phyloP scores from a whole-genome alignment of 306 rosid genomes.

The Trichosanthes cucumerina region DNA sequence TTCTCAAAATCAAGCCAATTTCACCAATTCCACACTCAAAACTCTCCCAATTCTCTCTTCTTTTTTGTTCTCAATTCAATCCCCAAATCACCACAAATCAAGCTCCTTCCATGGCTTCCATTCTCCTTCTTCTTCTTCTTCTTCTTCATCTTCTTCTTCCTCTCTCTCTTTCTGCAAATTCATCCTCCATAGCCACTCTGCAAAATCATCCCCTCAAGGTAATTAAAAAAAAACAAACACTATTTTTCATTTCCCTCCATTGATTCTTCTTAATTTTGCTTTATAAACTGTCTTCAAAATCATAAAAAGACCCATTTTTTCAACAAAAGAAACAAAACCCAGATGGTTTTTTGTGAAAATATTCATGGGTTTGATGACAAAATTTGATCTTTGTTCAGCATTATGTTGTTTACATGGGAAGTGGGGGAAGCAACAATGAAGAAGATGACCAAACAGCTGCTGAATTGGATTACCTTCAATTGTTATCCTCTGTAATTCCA shows the following conservation, averaged over 20 bases:
- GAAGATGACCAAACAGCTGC: constrained; percentile 18
- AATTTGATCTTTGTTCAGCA: constrained; percentile 33
- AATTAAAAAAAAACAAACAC: not conserved
- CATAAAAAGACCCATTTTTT: not conserved
- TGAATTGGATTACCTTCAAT: constrained; percentile 41
- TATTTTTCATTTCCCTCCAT: not conserved
- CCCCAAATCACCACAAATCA: not conserved
- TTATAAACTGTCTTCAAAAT: not conserved
- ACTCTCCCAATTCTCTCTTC: not conserved
- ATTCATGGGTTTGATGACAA: not conserved
- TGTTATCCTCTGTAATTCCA: constrained; percentile 50
- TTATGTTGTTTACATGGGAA: constrained; percentile 87
- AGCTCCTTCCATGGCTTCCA: constrained; percentile 39
- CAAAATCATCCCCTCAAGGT: constrained; percentile 65
- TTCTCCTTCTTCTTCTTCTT: constrained; percentile 22
- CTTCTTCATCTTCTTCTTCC: constrained; percentile 11
- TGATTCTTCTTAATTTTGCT: not conserved
- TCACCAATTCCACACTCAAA: constrained; percentile 5
- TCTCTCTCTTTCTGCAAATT: constrained; percentile 18
- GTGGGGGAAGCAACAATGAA: constrained; percentile 30
- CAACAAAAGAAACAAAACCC: not conserved
- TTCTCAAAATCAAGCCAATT: not conserved
- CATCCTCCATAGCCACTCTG: constrained; percentile 13
- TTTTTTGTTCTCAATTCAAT: not conserved
- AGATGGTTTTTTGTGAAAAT: not conserved